Percentiles rank a stretch among this genome's conserved stretches.
Evolutionary conservation across 2,329 filamentous ascomycete species (phyloP).

Genomic region (Talaromyces amestolkiae): DNA sequence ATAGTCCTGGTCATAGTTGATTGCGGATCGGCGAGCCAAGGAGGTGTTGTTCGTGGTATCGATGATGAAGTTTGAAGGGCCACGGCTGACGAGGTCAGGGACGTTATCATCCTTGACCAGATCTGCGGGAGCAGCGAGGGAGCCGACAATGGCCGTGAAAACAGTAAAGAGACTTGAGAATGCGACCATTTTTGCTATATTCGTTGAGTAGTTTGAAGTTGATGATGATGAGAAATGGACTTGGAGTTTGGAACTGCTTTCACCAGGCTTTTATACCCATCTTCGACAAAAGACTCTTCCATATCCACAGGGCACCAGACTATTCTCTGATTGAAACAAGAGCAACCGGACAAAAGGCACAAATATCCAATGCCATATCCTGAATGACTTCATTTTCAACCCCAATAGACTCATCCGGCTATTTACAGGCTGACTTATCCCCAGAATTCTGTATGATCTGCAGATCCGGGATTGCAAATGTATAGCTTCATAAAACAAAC

Average conservation of each 20-base stretch:
- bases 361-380: not conserved
- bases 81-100: not conserved
- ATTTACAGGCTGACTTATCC: not conserved
- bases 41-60: not conserved
- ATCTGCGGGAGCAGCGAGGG: slow-evolving; percentile 11
- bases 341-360: not conserved
- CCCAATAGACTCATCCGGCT: not conserved
- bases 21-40: slow-evolving; percentile 4
- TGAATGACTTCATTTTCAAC: not conserved
- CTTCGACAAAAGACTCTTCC: not conserved
- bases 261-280: not conserved
- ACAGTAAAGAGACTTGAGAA: slow-evolving; percentile 1
- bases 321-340: not conserved
- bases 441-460: not conserved
- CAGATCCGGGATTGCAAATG: not conserved
- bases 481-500: not conserved
- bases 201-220: not conserved
- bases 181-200: slow-evolving; percentile 10
- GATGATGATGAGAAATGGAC: not conserved
- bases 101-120: not conserved
- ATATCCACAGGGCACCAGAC: not conserved
- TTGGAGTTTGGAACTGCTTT: not conserved
- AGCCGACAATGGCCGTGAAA: not conserved
- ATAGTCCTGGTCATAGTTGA: slow-evolving; percentile 11
- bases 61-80: slow-evolving; percentile 10